Percentiles rank a stretch among this genome's conserved stretches.
These are phyloP conservation scores for Solanum appendiculatum DNA, from an alignment of 257 asterid species.

Conservation along the genomic window DNA sequence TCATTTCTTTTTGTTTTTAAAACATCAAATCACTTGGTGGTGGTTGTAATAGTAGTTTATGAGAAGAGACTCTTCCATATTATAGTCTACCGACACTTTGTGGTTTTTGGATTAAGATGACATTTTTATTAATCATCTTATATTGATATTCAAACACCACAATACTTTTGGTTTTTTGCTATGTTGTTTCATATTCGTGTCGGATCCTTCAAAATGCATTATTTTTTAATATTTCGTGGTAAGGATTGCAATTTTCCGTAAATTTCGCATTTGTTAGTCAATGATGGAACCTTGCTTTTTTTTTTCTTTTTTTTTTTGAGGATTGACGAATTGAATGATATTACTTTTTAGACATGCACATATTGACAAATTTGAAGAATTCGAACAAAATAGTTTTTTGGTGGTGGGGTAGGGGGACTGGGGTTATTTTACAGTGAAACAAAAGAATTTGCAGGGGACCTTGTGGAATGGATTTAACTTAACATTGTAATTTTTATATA, in stretches of 20 bases:
- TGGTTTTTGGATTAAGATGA: slow-evolving; percentile 16
- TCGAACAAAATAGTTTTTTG: too few relatives aligned
- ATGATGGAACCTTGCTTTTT: not conserved
- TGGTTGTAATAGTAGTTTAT: slow-evolving; percentile 18
- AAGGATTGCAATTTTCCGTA: not conserved
- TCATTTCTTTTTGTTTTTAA: slow-evolving; percentile 24
- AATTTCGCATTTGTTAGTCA: not conserved
- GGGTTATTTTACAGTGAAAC: not conserved
- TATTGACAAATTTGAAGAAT: not conserved
- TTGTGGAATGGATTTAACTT: not conserved
- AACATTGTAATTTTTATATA: too few relatives aligned
- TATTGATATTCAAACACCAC: not conserved
- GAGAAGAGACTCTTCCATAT: not conserved
- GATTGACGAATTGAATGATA: not conserved
- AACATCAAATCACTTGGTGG: slow-evolving; percentile 10
- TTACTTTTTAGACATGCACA: not conserved
- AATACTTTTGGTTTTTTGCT: not conserved
- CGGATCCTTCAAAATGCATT: not conserved
- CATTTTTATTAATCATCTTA: slow-evolving; percentile 7
- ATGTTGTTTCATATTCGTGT: not conserved
- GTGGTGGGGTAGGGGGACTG: not conserved
- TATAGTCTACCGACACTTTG: slow-evolving; percentile 50
- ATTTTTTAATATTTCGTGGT: not conserved
- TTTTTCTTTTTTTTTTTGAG: too few relatives aligned
- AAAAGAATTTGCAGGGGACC: not conserved